Conservation (phyloP, 164 flowering plant species). For the Berberis vulgaris region DNA sequence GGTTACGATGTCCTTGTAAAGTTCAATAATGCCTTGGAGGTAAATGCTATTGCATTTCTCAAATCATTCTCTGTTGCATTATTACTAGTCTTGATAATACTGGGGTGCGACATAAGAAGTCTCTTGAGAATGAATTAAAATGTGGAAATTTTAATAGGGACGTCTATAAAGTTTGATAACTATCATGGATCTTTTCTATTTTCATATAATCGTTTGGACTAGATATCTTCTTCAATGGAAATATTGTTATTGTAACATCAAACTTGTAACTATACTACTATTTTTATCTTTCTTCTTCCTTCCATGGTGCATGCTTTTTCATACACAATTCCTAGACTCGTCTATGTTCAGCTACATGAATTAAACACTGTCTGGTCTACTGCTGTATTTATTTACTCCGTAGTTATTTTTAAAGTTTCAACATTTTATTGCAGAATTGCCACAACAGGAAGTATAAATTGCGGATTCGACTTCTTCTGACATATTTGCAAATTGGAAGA, state of each 20-base stretch:
- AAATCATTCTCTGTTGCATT: neutral
- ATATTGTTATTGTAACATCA: no score
- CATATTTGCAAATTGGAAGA: slow-evolving; percentile 79
- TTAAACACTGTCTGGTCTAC: neutral
- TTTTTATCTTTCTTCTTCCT: no score
- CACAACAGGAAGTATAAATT: slow-evolving; percentile 47
- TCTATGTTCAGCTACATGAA: neutral
- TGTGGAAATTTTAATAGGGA: no score
- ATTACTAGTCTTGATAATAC: neutral
- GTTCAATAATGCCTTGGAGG: slow-evolving; percentile 63
- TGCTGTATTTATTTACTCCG: neutral
- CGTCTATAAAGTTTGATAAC: no score
- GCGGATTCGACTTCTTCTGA: slow-evolving; percentile 57
- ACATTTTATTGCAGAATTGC: slow-evolving; percentile 32
- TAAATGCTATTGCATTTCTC: slow-evolving; percentile 9
- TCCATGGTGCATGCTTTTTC: neutral
- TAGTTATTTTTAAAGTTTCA: neutral
- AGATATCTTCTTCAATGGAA: no score
- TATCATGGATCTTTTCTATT: no score
- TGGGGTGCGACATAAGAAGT: neutral
- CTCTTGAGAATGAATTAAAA: neutral
- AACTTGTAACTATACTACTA: no score
- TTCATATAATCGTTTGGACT: no score
- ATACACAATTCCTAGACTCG: no score
- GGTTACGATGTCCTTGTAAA: slow-evolving; percentile 63